Conservation (phyloP, 2,329 filamentous ascomycete genomes). For the Claviceps sp. region DNA sequence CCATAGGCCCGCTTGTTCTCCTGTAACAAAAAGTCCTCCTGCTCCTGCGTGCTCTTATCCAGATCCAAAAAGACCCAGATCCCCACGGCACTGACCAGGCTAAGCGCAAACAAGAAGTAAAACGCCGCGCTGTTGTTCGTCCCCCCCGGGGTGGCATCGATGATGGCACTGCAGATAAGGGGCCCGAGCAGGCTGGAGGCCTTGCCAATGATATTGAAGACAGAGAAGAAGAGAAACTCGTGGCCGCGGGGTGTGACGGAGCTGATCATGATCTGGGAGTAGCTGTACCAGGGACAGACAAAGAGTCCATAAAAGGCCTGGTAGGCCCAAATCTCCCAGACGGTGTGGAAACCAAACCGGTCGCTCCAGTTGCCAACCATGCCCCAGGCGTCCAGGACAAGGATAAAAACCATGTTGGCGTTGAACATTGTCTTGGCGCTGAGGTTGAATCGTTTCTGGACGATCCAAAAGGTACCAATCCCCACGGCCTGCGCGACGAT, state of each 20-base stretch:
- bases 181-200: conserved; percentile 56
- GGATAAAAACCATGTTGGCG: conserved; percentile 44
- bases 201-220: conserved; percentile 58
- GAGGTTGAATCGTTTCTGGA: conserved; percentile 46
- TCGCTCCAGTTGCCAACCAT: conserved; percentile 34
- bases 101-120: conserved; percentile 50
- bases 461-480: conserved; percentile 47
- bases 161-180: conserved; percentile 55
- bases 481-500: conserved; percentile 50
- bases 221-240: conserved; percentile 56
- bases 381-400: conserved; percentile 40
- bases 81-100: conserved; percentile 37
- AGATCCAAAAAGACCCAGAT: conserved; percentile 45
- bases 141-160: conserved; percentile 41
- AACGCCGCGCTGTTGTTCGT: conserved; percentile 50
- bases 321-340: conserved; percentile 33
- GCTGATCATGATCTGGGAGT: conserved; percentile 58
- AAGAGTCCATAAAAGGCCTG: conserved; percentile 49
- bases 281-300: conserved; percentile 58
- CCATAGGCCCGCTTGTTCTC: conserved; percentile 13
- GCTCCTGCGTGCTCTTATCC: conserved; percentile 45
- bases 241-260: conserved; percentile 55
- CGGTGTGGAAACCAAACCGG: conserved; percentile 29
- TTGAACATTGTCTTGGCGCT: conserved; percentile 59
- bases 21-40: conserved; percentile 37